These are phyloP conservation scores for Kodamaea sp. DNA, from an alignment of 1,139 yeast genomes.

Conservation along the genomic window DNA sequence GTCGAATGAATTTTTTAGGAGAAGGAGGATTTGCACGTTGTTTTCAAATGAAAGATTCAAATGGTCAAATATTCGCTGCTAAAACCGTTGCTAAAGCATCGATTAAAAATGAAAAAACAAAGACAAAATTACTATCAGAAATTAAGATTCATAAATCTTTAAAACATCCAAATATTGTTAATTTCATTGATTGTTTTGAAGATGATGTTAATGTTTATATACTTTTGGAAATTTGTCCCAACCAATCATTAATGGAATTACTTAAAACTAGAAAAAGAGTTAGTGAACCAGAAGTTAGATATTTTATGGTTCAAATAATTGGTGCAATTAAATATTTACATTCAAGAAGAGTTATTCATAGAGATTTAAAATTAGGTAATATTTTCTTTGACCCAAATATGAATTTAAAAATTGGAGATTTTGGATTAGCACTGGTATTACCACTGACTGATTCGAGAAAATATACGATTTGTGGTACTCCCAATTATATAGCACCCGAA, in stretches of 20 bases:
- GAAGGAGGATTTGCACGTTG: constrained; percentile 99
- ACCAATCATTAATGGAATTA: constrained; percentile 89
- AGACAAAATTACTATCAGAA: constrained; percentile 84
- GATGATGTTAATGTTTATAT: constrained; percentile 93
- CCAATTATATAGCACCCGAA: constrained; percentile 97
- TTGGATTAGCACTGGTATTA: constrained; percentile 89
- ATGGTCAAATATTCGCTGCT: constrained; percentile 89
- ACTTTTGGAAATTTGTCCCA: constrained; percentile 88
- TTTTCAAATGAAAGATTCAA: constrained; percentile 89
- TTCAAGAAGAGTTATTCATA: constrained; percentile 86
- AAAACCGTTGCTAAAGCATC: constrained; percentile 97
- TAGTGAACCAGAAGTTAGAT: constrained; percentile 89
- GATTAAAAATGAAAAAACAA: constrained; percentile 85
- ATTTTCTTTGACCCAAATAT: constrained; percentile 88
- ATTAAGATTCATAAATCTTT: constrained; percentile 92
- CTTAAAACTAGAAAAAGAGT: constrained; percentile 77
- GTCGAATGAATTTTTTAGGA: constrained; percentile 87
- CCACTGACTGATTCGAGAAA: constrained; percentile 68
- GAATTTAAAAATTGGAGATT: constrained; percentile 94
- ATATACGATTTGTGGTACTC: constrained; percentile 95
- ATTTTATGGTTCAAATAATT: constrained; percentile 83
- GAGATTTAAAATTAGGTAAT: constrained; percentile 92
- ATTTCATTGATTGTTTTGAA: constrained; percentile 91
- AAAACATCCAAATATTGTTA: constrained; percentile 85
- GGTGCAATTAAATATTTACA: constrained; percentile 95